These are phyloP conservation scores for Alternaria sp. DNA, from an alignment of 2,329 filamentous ascomycete species.

Conservation along the genomic window DNA sequence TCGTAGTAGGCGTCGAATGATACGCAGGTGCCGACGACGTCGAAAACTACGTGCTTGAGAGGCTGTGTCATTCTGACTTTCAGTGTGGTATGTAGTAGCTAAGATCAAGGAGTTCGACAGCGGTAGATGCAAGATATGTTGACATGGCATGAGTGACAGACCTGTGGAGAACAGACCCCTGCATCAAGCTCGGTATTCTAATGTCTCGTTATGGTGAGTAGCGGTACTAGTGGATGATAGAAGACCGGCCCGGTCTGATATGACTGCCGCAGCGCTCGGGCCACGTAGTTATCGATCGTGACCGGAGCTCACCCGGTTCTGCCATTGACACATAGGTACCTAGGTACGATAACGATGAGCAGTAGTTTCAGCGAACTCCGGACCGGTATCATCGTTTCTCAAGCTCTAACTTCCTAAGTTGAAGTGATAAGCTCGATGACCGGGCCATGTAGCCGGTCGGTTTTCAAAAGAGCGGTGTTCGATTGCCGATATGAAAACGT, in stretches of 20 bases:
- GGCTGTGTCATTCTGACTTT: slow-evolving; percentile 6
- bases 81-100: not conserved
- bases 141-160: not conserved
- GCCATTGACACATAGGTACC: slow-evolving; percentile 4
- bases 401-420: not conserved
- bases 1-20: slow-evolving; percentile 23
- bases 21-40: slow-evolving; percentile 23
- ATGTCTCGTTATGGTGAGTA: not conserved
- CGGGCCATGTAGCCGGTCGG: slow-evolving; percentile 2
- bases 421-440: not conserved
- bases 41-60: slow-evolving; percentile 19
- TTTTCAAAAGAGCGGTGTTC: not conserved
- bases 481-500: not conserved
- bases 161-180: not conserved
- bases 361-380: not conserved
- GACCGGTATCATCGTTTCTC: slow-evolving; percentile 1
- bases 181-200: not conserved
- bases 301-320: slow-evolving; percentile 7
- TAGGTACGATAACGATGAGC: slow-evolving; percentile 2
- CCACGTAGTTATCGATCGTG: not conserved
- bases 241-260: slow-evolving; percentile 3
- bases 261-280: slow-evolving; percentile 1
- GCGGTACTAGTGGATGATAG: not conserved
- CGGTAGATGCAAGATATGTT: not conserved
- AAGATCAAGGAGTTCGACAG: not conserved